phyloP scores from a whole-genome alignment of 495 filamentous ascomycete species.

The Lasiosphaeria miniovina region DNA sequence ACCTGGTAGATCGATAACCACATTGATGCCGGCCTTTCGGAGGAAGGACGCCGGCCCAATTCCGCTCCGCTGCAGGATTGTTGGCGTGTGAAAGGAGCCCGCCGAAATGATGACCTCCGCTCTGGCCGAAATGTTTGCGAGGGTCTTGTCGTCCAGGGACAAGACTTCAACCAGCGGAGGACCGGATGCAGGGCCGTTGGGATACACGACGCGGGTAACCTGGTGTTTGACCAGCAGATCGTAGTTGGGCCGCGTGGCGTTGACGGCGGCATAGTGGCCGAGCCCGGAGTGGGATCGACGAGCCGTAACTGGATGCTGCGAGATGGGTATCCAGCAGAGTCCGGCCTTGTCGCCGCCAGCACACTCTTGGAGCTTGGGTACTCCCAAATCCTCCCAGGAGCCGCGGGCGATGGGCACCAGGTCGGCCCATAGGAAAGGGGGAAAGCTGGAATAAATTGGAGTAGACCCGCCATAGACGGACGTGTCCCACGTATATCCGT shows the following conservation, averaged over 20 bases:
- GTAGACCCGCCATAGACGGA: slow-evolving; percentile 21
- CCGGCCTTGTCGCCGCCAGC: slow-evolving; percentile 27
- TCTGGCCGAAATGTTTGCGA: slow-evolving; percentile 20
- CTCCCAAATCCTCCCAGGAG: slow-evolving; percentile 21
- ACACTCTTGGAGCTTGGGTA: slow-evolving; percentile 18
- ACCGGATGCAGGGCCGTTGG: slow-evolving; percentile 11
- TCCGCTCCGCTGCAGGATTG: slow-evolving; percentile 22
- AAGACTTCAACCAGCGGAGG: slow-evolving; percentile 25
- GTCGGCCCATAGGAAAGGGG: slow-evolving; percentile 27
- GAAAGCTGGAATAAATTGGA: slow-evolving; percentile 20
- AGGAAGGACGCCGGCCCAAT: slow-evolving; percentile 21
- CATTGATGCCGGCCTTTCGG: slow-evolving; percentile 9
- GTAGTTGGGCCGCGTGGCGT: slow-evolving; percentile 30
- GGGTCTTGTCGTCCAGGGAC: slow-evolving; percentile 15
- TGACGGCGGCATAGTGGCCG: slow-evolving; percentile 35
- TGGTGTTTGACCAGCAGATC: slow-evolving; percentile 35
- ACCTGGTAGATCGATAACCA: slow-evolving; percentile 21
- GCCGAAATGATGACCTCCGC: slow-evolving; percentile 18
- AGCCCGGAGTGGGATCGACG: slow-evolving; percentile 38
- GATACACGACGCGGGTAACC: slow-evolving; percentile 24
- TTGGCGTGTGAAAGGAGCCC: slow-evolving; percentile 19
- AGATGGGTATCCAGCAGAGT: slow-evolving; percentile 26
- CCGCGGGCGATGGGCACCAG: slow-evolving; percentile 2
- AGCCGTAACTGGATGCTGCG: slow-evolving; percentile 31
- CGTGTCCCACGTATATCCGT: slow-evolving; percentile 26